A percentile compares a stretch with the other conserved stretches of the same genome.
Evolutionary conservation across 805 yeast species (phyloP).

Genomic region (Middelhovenomyces tepae): DNA sequence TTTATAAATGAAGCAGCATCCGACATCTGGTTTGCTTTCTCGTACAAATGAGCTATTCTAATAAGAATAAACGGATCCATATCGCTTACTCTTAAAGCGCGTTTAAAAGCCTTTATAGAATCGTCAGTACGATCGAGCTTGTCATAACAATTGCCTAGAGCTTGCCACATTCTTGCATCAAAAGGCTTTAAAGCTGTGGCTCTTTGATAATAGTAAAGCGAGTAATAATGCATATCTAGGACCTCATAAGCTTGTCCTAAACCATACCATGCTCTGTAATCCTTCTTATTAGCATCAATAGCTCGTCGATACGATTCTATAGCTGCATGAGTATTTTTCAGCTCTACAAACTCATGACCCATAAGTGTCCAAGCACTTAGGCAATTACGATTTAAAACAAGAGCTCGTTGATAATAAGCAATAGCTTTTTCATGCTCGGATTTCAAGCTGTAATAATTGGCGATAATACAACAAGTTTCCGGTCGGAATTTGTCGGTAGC

Average conservation of each 20-base stretch:
- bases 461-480: constrained; percentile 90
- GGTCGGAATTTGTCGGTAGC: constrained; percentile 81
- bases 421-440: constrained; percentile 95
- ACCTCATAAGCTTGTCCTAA: constrained; percentile 97
- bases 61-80: constrained; percentile 49
- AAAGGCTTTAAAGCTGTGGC: constrained; percentile 83
- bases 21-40: constrained; percentile 42
- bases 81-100: constrained; percentile 57
- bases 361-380: constrained; percentile 93
- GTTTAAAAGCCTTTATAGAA: constrained; percentile 71
- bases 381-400: constrained; percentile 69
- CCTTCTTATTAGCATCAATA: constrained; percentile 78
- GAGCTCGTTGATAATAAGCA: constrained; percentile 83
- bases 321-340: constrained; percentile 95
- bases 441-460: constrained; percentile 84
- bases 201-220: constrained; percentile 83
- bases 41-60: constrained; percentile 61
- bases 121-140: constrained; percentile 62
- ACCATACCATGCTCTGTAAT: constrained; percentile 97
- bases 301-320: constrained; percentile 92
- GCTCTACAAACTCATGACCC: constrained; percentile 98
- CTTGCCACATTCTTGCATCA: constrained; percentile 95
- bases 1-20: constrained; percentile 57
- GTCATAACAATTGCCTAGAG: constrained; percentile 82
- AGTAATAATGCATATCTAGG: constrained; percentile 86